Evolutionary conservation across 2,329 filamentous ascomycete genomes (phyloP).

Genomic region (Phaeophleospora eucalypticola): DNA sequence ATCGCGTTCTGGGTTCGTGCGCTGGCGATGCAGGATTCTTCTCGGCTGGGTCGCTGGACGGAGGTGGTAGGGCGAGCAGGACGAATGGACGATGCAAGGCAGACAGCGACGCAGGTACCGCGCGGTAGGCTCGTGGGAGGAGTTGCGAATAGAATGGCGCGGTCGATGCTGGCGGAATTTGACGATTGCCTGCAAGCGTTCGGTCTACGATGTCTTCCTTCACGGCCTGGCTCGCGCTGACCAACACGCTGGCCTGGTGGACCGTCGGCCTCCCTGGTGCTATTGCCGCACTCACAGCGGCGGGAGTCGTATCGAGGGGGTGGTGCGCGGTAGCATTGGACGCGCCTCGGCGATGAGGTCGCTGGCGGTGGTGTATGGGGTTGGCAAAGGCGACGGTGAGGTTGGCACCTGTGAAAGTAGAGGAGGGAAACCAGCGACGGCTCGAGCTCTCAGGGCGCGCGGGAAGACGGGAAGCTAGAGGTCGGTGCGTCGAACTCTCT

Average conservation of each 20-base stretch:
- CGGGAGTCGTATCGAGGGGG: not conserved
- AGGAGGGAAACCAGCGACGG: not conserved
- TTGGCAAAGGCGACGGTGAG: not conserved
- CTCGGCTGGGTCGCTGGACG: not conserved
- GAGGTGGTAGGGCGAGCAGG: not conserved
- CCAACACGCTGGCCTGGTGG: too few relatives aligned
- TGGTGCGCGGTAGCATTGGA: not conserved
- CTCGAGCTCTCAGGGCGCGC: not conserved
- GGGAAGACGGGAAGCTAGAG: too few relatives aligned
- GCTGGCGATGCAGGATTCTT: not conserved
- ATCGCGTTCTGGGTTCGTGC: constrained; percentile 1
- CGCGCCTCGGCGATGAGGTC: not conserved
- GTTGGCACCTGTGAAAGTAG: not conserved
- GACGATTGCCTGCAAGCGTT: not conserved
- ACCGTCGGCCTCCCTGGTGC: too few relatives aligned
- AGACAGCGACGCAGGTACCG: not conserved
- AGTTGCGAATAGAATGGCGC: constrained; percentile 1
- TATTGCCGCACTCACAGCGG: not conserved
- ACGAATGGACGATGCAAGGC: not conserved
- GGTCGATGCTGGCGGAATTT: not conserved
- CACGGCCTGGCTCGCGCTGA: not conserved
- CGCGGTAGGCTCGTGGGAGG: not conserved
- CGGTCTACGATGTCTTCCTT: too few relatives aligned
- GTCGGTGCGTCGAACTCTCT: too few relatives aligned
- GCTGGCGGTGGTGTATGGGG: not conserved